Evolutionary conservation across 176 grass and related monocot species (phyloP), one percentile per base, ranked within the genome.

Genomic region (Thalia dealbata): DNA sequence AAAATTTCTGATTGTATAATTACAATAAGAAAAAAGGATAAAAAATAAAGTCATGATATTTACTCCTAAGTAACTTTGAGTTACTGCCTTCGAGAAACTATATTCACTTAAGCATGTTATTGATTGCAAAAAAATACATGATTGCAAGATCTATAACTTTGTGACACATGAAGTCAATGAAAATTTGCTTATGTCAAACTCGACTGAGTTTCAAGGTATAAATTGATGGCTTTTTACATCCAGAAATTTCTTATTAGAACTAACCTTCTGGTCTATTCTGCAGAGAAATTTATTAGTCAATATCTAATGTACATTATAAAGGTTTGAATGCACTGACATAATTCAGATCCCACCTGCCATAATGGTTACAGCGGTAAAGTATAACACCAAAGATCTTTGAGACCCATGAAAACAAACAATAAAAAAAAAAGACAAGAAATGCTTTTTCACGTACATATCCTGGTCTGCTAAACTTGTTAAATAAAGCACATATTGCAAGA

Each of bases 1-100:
- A 43, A 68, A 68, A 22, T n/a, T 32, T 44, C 29, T 16, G 38
- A 74, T 21, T 72, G 10, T 14, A 70, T 52, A 50, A 21, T 82
- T 71, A 30, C 25, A 4, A 38, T 4, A 64, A 64, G 32, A 11
- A 18, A 8, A 7, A 68, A 42, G 30, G 35, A 42, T 22, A 2
- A 22, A 43, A 43, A 5, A 43, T 23, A 22, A 15, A 43, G 12
- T 6, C 18, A 32, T 68, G n/a, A n/a, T 18, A 68, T 10, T 45
- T 68, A 21, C 32, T 22, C 43, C 35, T n/a, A 44, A 64, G 23
- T 68, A 23, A 68, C 12, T 68, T 68, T 19, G 1, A 43, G 35
- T 29, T 26, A 28, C 14, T 30, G 22, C 61, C 61, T 29, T n/a
- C n/a, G 24, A 10, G 3, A 63, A 14, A 63, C 10, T n/a, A 24